Evolutionary conservation across 176 grass and related monocot species (phyloP), one percentile per base, ranked within the genome.

Genomic region (Chloris gayana): DNA sequence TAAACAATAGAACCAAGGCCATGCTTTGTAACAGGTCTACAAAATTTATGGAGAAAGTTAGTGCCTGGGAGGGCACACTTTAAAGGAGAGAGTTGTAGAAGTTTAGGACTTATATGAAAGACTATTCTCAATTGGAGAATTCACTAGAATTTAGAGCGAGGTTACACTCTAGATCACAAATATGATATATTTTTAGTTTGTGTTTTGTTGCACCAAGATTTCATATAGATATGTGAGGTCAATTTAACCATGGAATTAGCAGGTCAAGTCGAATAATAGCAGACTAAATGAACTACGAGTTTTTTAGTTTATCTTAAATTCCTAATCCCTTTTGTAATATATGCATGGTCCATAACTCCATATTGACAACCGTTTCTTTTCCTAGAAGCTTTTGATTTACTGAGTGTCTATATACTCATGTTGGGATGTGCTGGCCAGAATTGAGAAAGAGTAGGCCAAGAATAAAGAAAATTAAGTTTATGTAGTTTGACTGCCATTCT

Each of bases 291-390:
- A 69, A 37, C 26, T 60, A 19, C 11, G 6, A 17, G 51, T 47
- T 21, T 54, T 85, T 13, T 4, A n/a, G 51, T 7, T 21, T 79
- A 27, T 65, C 37, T 54, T 63, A 5, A 76, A 6, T 64, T 51
- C 12, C 30, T 67, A 51, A 10, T 64, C 45, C 47, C 7, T 76
- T 57, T 39, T 41, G 31, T 49, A 41, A 44, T 67, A 67, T 24
- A 58, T 42, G 42, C 7, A 81, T 69, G 17, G 57, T 64, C 37
- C 50, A 53, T 62, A 59, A n/a, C n/a, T n/a, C n/a, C n/a, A n/a
- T n/a, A n/a, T 62, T 41, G 47, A 61, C 27, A 83, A 42, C 38
- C 27, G 69, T 74, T 78, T 30, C 67, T 61, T 87, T 84, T 77
- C 9, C 32, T 67, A 7, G 62, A 69, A 77, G 66, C 45, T 56